Evolutionary conservation across 139 green algal species (phyloP).

Genomic region (Desmodesmus armatus): DNA sequence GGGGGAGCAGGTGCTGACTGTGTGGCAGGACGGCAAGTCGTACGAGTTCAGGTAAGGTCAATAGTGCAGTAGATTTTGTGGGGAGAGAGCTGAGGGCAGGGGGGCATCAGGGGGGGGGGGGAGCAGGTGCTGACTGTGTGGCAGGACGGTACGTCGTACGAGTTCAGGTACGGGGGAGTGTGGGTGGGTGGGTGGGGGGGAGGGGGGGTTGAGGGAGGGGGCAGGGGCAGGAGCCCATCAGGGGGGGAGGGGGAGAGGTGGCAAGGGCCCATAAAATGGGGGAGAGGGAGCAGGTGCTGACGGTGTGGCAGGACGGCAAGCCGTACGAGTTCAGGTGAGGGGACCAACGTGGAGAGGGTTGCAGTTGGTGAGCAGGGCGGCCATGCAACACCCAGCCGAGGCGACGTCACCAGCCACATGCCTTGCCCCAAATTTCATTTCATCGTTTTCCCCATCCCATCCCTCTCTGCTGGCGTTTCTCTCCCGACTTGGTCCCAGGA

Average conservation of each 20-base stretch:
- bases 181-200: slow-evolving; percentile 44
- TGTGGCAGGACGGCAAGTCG: slow-evolving; percentile 68
- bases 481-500: slow-evolving; percentile 51
- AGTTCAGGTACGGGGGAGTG: too few relatives aligned
- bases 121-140: slow-evolving; percentile 73
- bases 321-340: slow-evolving; percentile 67
- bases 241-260: too few relatives aligned
- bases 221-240: too few relatives aligned
- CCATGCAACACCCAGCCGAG: too few relatives aligned
- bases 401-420: background rate
- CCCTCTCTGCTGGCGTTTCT: too few relatives aligned
- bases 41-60: slow-evolving; percentile 66
- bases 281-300: slow-evolving; percentile 65
- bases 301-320: slow-evolving; percentile 68
- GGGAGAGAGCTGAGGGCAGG: too few relatives aligned
- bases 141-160: slow-evolving; percentile 58
- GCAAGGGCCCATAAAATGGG: too few relatives aligned
- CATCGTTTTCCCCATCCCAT: slow-evolving; percentile 22
- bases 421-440: background rate
- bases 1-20: slow-evolving; percentile 62
- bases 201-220: too few relatives aligned
- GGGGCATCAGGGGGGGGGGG: too few relatives aligned
- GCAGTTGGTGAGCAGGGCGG: too few relatives aligned
- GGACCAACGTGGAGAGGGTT: too few relatives aligned
- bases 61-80: too few relatives aligned